Evolutionary conservation across 306 rosid species (phyloP), one percentile per base, ranked within the genome.

Genomic region (Argentina anserina): DNA sequence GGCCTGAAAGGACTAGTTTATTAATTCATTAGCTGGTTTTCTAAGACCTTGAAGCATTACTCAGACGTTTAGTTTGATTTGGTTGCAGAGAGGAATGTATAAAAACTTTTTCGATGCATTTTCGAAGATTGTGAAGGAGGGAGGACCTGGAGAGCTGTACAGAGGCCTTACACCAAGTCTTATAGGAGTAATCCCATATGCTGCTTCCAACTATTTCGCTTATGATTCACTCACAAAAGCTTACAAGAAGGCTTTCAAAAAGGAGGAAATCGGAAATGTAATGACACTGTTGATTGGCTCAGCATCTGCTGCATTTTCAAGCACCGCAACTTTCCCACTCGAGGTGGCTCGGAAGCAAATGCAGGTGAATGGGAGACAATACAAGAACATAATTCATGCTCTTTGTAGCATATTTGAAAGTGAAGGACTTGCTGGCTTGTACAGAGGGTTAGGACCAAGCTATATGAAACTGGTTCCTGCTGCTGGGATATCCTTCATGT

Each of bases 331-430:
- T 34, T 92, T 86, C 81, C 96, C 98, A 10, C 84, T 90, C 4
- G 98, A 92, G 82, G 87, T 90, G 40, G 96, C 94, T 52, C 85
- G 98, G 39, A 88, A 88, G 88, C 92, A 88, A 37, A 90, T 92
- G 92, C 97, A 92, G 76, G 92, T 85, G 7, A 84, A 79, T 63
- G 98, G 96, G 72, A 85, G 87, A 72, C 90, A 88, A 26, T 90
- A 89, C 66, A 71, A 73, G 43, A 86, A 88, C 78, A 76, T 92
- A 84, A 80, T 84, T 55, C 88, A 92, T 65, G 96, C 97, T 17
- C 89, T 92, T 49, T 40, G 73, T 0, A 80, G 88, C 82, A 85
- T 89, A 67, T 74, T 83, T 50, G 88, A 85, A 69, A 83, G 81
- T 50, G 96, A 92, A 66, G 94, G 97, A 29, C 10, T 65, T 23